Conservation (phyloP, 352 stramenopile genomes). For the Pythium diclinum region DNA sequence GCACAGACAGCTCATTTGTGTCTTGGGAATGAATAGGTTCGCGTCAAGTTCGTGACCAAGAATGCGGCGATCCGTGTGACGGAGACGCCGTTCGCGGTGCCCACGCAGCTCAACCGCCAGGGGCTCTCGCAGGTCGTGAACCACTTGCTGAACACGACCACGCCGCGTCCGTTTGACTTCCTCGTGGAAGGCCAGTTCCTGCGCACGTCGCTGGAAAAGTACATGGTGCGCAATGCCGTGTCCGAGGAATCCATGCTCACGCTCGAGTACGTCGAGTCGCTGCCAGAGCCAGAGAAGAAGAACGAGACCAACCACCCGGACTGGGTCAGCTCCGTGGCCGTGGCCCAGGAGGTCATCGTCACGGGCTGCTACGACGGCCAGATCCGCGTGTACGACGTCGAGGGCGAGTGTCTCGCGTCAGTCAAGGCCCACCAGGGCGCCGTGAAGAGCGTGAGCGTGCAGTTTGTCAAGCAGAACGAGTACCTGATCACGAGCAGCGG, state of each 20-base stretch:
- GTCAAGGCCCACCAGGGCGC: conserved; percentile 77
- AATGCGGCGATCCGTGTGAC: conserved; percentile 85
- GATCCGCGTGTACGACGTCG: conserved; percentile 70
- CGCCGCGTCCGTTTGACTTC: conserved; percentile 83
- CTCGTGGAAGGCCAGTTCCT: conserved; percentile 74
- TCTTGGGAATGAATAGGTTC: too few relatives aligned
- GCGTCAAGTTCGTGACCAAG: conserved; percentile 90
- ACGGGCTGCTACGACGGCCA: conserved; percentile 87
- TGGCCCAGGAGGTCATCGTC: conserved; percentile 47
- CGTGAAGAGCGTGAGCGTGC: conserved; percentile 61
- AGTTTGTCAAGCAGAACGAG: conserved; percentile 35
- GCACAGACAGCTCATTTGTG: background rate
- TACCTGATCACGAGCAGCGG: conserved; percentile 71
- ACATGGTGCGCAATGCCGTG: conserved; percentile 54
- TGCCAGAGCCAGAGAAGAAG: conserved; percentile 69
- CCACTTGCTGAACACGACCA: conserved; percentile 69
- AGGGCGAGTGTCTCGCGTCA: conserved; percentile 46
- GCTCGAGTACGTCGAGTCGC: conserved; percentile 87
- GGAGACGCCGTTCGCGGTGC: conserved; percentile 87
- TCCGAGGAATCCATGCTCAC: conserved; percentile 83
- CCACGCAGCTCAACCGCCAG: conserved; percentile 68
- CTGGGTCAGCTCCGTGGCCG: conserved; percentile 80
- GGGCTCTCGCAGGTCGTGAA: conserved; percentile 89
- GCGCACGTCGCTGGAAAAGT: conserved; percentile 75
- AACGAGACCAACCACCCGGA: conserved; percentile 72